phyloP scores from a whole-genome alignment of 257 asterid species.

The Jacaranda copaia region DNA sequence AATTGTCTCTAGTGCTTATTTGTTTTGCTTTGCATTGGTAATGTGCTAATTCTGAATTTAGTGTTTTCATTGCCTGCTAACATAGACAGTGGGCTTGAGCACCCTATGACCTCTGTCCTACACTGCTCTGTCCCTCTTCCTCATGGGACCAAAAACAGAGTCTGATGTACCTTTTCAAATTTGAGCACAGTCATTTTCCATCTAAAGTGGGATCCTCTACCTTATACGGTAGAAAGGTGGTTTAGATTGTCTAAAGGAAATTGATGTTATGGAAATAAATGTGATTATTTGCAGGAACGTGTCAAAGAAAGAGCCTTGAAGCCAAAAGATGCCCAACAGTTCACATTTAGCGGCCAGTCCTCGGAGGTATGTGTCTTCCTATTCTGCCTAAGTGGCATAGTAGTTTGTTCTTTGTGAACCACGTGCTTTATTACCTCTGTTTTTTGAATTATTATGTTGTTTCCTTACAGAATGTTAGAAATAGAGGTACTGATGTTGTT shows the following conservation, averaged over 20 bases:
- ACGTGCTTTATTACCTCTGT: slow-evolving; percentile 21
- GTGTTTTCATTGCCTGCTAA: slow-evolving; percentile 20
- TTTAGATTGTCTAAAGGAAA: slow-evolving; percentile 10
- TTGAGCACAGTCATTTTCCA: slow-evolving; percentile 20
- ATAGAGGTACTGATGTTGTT: slow-evolving; percentile 52
- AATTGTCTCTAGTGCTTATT: neutral
- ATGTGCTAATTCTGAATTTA: slow-evolving; percentile 10
- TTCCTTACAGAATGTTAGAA: slow-evolving; percentile 55
- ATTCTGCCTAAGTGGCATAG: slow-evolving; percentile 25
- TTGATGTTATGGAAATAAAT: slow-evolving; percentile 16
- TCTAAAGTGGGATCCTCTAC: slow-evolving; percentile 21
- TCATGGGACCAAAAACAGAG: neutral
- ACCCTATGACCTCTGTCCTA: neutral
- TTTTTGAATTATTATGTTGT: slow-evolving; percentile 21
- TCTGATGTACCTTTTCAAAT: slow-evolving; percentile 7
- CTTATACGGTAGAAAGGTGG: slow-evolving; percentile 13
- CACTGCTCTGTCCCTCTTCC: slow-evolving; percentile 6
- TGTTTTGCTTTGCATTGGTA: neutral
- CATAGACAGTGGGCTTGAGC: slow-evolving; percentile 12
- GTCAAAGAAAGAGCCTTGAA: slow-evolving; percentile 72
- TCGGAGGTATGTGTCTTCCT: slow-evolving; percentile 54
- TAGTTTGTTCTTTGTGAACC: slow-evolving; percentile 28
- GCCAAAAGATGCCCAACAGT: slow-evolving; percentile 62
- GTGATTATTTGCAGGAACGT: slow-evolving; percentile 71
- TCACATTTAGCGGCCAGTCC: slow-evolving; percentile 65